Evolutionary conservation across 1,284 basidiomycete genomes (phyloP).

Genomic region (Gomphus sp.): DNA sequence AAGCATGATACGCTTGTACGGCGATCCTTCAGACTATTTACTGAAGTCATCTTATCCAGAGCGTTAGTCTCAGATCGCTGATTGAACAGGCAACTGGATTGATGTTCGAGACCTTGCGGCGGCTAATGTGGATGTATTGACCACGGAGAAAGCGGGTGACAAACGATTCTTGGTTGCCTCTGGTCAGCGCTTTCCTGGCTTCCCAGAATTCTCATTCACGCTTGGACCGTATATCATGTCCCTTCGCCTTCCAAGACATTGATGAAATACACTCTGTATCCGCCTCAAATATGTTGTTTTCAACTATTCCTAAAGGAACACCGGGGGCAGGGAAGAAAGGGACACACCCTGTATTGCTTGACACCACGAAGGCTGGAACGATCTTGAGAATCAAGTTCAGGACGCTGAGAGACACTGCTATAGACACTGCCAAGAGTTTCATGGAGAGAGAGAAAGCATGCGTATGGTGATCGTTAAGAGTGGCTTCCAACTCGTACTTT

Average conservation of each 20-base stretch:
- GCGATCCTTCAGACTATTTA: too few species aligned
- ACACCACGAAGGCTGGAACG: conserved; percentile 27
- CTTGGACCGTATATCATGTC: neutral
- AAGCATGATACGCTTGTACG: too few species aligned
- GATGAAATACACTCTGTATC: conserved; percentile 20
- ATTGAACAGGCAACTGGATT: conserved; percentile 41
- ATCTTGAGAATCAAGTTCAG: conserved; percentile 39
- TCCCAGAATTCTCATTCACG: neutral
- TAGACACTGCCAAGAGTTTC: conserved; percentile 25
- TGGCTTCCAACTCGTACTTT: too few species aligned
- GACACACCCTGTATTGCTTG: conserved; percentile 21
- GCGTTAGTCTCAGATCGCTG: too few species aligned
- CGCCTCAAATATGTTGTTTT: conserved; percentile 18
- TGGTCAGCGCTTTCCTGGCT: conserved; percentile 15
- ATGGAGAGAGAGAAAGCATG: too few species aligned
- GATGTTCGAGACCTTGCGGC: conserved; percentile 53
- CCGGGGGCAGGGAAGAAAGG: conserved; percentile 22
- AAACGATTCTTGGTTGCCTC: conserved; percentile 37
- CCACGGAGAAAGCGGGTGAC: conserved; percentile 36
- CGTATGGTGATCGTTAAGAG: too few species aligned
- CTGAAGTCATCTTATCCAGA: too few species aligned
- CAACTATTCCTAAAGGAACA: conserved; percentile 20
- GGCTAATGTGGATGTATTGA: conserved; percentile 41
- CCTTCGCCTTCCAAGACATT: conserved; percentile 23
- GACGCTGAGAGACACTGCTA: conserved; percentile 29